Conservation (phyloP, 495 filamentous ascomycete genomes). For the Saxispiralis lemnorum region DNA sequence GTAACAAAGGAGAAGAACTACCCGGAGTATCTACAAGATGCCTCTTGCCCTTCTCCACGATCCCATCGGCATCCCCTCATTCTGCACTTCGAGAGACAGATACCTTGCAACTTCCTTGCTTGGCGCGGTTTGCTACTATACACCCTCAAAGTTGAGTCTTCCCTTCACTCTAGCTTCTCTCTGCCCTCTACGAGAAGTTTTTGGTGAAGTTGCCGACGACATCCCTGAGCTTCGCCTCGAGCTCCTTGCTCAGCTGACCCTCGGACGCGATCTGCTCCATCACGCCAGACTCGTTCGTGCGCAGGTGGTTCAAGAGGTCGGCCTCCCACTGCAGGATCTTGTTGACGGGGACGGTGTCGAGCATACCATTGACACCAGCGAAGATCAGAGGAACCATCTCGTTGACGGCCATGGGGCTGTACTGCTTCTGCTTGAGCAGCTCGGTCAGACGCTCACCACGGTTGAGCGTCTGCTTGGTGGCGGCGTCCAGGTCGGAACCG, state of each 20-base stretch:
- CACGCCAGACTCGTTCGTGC: constrained; percentile 71
- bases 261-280: constrained; percentile 83
- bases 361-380: constrained; percentile 94
- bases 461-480: constrained; percentile 95
- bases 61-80: no score
- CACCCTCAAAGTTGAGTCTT: no score
- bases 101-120: no score
- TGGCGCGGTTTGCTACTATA: no score
- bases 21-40: no score
- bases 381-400: constrained; percentile 99
- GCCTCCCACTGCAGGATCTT: constrained; percentile 82
- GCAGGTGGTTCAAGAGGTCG: constrained; percentile 83
- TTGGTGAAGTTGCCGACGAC: constrained; percentile 71
- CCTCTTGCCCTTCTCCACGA: no score
- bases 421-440: constrained; percentile 99
- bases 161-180: no score
- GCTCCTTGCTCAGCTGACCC: constrained; percentile 86
- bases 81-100: no score
- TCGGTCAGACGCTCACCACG: constrained; percentile 99
- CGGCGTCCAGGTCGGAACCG: constrained; percentile 97
- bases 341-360: constrained; percentile 69
- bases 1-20: no score
- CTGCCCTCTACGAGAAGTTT: constrained; percentile 41
- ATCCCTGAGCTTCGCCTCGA: constrained; percentile 74
- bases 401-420: constrained; percentile 94